Evolutionary conservation across 2,329 filamentous ascomycete genomes (phyloP).

Genomic region (Beauveria caledonica): DNA sequence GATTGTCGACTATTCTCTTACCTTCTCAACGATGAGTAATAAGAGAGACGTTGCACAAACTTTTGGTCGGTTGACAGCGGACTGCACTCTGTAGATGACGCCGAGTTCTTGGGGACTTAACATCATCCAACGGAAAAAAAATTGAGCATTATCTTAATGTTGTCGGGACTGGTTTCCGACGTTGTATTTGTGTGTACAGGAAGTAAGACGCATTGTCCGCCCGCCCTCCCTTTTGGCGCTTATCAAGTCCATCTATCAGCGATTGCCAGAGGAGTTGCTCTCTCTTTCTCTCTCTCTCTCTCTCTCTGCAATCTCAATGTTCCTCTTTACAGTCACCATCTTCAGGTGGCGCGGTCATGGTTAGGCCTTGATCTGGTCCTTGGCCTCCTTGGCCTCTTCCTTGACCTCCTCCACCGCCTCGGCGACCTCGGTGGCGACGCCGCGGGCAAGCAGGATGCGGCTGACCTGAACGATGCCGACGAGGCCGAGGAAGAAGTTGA

Average conservation of each 20-base stretch:
- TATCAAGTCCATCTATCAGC: not conserved
- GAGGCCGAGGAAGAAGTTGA: slow-evolving; percentile 95
- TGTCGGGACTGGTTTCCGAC: not conserved
- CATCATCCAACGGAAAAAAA: not conserved
- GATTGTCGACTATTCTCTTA: not conserved
- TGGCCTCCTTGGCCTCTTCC: slow-evolving; percentile 23
- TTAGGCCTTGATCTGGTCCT: not conserved
- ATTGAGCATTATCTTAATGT: not conserved
- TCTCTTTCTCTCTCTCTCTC: no score
- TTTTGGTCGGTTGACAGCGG: no score
- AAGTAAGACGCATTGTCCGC: not conserved
- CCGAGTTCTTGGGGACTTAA: not conserved
- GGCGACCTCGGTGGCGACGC: slow-evolving; percentile 39
- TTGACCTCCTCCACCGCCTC: slow-evolving; percentile 32
- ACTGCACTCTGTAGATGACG: no score
- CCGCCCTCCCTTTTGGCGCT: not conserved
- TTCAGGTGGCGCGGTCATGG: no score
- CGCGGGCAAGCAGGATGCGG: slow-evolving; percentile 64
- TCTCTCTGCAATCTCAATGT: no score
- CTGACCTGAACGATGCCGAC: slow-evolving; percentile 77
- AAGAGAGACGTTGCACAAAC: no score
- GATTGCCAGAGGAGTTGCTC: not conserved
- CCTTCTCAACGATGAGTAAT: not conserved
- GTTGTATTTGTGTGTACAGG: not conserved
- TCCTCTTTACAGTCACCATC: no score